Base-by-base conservation (phyloP, 176 grass and related monocot genomes). In the Avena sativa region DNA sequence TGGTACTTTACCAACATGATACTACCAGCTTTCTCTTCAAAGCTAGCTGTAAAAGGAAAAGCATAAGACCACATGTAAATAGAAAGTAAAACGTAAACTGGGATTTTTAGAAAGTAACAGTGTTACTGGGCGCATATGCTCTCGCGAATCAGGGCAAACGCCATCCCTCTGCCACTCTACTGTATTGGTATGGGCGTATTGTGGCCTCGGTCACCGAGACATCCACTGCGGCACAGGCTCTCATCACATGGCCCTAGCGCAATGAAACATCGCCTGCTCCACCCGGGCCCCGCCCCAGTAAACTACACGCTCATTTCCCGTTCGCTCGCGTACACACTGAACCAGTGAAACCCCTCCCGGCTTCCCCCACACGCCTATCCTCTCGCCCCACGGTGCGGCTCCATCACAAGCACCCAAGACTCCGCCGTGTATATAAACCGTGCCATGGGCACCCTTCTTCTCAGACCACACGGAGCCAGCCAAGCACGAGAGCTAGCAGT, bases 351-450 rank as follows among this genome's bases (percentile, higher is more conserved):
- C 43, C 46, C 72, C 65, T 30, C 12, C 66, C 61, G 32, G 32
- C 32, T 34, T 71, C 67, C 43, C 76, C 43, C 71, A 14, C 65
- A 43, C 58, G 89, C 78, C 50, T 81, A 65, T 30, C 86, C 53
- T 46, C 74, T 71, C 53, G 26, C 40, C 40, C 78, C 47, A 65
- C 13, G 0, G 38, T 9, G 62, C 62, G 61, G 19, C 17, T 25
- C 88, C 6, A 21, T 12, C 68, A 49, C 72, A 50, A 63, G 53
- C 60, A 63, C 84, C 86, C 86, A 15, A 85, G 25, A 21, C 74
- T 34, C n/a, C 46, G 2, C 6, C 51, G 82, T 81, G 78, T 88
- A 88, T 88, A 91, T 57, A 91, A 88, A 16, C 21, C 25, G 78
- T 32, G 77, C 6, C 5, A 57, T 51, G 20, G 78, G 56, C 2